Percentiles rank a stretch among this genome's conserved stretches.
These are phyloP conservation scores for Xylaria sp. DNA, from an alignment of 2,329 filamentous ascomycete species.

Conservation along the genomic window DNA sequence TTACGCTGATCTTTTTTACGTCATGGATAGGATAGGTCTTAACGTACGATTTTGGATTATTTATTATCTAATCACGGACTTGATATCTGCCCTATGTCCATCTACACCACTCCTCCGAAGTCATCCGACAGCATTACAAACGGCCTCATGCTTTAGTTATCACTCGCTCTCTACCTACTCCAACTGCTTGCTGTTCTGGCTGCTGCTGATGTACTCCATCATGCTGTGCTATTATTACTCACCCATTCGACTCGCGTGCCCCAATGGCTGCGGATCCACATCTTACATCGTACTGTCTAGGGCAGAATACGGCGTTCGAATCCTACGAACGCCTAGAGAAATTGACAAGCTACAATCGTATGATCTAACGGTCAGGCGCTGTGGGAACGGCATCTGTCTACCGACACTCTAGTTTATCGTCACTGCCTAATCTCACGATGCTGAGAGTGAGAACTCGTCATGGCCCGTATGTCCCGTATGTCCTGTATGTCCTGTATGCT, in stretches of 20 bases:
- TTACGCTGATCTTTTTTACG: too few relatives aligned
- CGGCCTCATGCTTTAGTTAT: background rate
- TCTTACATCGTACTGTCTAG: conserved; percentile 1
- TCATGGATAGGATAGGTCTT: too few relatives aligned
- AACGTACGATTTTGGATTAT: background rate
- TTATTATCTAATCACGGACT: background rate
- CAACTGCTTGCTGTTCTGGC: conserved; percentile 1
- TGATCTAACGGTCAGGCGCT: conserved; percentile 15
- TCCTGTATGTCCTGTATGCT: background rate
- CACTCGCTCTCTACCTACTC: conserved; percentile 3
- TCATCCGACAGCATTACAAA: background rate
- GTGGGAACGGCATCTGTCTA: background rate
- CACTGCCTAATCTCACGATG: conserved; percentile 2
- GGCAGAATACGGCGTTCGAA: conserved; percentile 2
- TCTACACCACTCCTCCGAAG: background rate
- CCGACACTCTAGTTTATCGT: background rate
- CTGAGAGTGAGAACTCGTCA: background rate
- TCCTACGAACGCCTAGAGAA: conserved; percentile 11
- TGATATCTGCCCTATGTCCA: background rate
- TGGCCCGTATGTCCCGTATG: background rate
- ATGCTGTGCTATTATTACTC: conserved; percentile 21
- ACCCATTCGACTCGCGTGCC: conserved; percentile 5
- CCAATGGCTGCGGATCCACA: conserved; percentile 1
- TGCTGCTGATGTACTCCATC: conserved; percentile 18
- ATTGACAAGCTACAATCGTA: conserved; percentile 20